Evolutionary conservation across 345 rosid species (phyloP).

Genomic region (Psidium guajava): DNA sequence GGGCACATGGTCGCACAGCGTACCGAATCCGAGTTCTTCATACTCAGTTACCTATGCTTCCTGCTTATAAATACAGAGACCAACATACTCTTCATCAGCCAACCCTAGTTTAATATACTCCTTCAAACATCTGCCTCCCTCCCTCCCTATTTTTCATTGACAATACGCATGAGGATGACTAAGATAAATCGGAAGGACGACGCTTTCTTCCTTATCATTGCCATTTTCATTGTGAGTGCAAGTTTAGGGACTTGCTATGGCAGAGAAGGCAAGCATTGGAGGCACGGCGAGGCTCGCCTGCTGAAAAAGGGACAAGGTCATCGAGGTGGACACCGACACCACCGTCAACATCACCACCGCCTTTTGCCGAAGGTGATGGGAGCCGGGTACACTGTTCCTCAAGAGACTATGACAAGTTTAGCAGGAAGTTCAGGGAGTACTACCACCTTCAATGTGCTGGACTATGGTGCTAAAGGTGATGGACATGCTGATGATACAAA

Average conservation of each 20-base stretch:
- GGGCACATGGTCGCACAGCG: not conserved
- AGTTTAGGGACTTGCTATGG: constrained; percentile 31
- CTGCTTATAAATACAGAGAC: not conserved
- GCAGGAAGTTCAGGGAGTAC: constrained; percentile 9
- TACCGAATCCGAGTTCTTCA: not conserved
- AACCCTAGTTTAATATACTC: not conserved
- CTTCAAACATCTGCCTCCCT: not conserved
- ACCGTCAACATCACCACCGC: not conserved
- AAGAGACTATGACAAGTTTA: not conserved
- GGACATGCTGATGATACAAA: constrained; percentile 66
- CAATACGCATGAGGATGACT: constrained; percentile 15
- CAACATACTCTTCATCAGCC: not conserved
- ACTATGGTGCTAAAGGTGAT: constrained; percentile 78
- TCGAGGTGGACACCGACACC: not conserved
- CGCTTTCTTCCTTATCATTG: constrained; percentile 10
- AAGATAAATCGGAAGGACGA: constrained; percentile 8
- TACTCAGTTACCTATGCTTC: not conserved
- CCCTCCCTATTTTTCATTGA: not conserved
- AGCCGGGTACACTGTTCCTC: not conserved
- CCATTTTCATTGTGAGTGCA: constrained; percentile 15
- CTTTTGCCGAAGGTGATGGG: constrained; percentile 1
- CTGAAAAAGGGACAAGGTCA: not conserved
- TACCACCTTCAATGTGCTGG: constrained; percentile 37
- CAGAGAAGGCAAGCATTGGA: constrained; percentile 33
- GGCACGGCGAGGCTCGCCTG: not conserved